Evolutionary conservation across 176 grass and related monocot genomes (phyloP), one percentile per base, ranked within the genome.

Genomic region (Saccharum spontaneum): DNA sequence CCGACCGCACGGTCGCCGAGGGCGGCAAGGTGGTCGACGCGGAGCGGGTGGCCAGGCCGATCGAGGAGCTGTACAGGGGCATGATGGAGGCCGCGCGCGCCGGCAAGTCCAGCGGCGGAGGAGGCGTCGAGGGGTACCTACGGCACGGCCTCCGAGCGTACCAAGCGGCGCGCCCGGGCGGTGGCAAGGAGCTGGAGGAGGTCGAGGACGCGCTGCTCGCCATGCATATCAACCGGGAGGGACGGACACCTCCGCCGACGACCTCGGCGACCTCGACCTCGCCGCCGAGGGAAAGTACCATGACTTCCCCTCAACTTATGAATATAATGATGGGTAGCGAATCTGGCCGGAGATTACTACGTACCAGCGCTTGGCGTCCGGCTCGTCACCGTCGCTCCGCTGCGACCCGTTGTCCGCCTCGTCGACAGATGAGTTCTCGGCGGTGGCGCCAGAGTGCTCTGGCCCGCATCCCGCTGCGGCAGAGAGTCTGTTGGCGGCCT

Each of bases 261-360:
- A 90, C 68, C n/a, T n/a, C n/a, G n/a, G n/a, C n/a, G n/a, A n/a
- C n/a, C 91, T 95, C 7, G 75, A 95, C 84, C 93, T 98, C 71
- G 45, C 89, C 13, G 91, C 93, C 20, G 95, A 98, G 87, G 50
- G 85, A 61, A 89, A 98, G 95, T 98, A 98, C 91, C 70, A 76
- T 20, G 93, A 98, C 78, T 98, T 98, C 45, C 89, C 92, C 17
- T 16, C 14, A 49, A 49, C 41, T 44, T 44, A 10, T 3, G 39
- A 41, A 41, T 13, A 11, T n/a, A 46, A 46, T 36, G 34, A 36
- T 36, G 34, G 7, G 37, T 38, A 38, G 6, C 6, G 37, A 38
- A 38, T 38, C 6, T 38, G 34, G 34, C n/a, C n/a, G 34, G 34
- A 36, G 34, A 36, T 36, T 36, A 46, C 3, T 50, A 17, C 52